Evolutionary conservation across 352 stramenopile genomes (phyloP).

Genomic region (Phytopythium cucurbitacearum): DNA sequence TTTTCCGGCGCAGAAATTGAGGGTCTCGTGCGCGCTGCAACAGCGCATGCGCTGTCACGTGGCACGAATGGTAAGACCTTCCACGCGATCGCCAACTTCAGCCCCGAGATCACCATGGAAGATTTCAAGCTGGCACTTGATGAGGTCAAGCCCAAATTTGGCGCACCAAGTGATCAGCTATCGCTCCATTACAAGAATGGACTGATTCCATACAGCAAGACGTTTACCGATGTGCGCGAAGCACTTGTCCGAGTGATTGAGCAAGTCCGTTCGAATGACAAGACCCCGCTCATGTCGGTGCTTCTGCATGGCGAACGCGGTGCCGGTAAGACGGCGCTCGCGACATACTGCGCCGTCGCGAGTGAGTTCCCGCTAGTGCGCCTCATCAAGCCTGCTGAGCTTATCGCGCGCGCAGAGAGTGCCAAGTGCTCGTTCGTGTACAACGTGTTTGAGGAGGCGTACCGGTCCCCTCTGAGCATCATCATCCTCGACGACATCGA

Average conservation of each 20-base stretch:
- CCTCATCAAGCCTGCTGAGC: slow-evolving; percentile 96
- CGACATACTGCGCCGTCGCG: slow-evolving; percentile 94
- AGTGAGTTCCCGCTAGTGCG: slow-evolving; percentile 97
- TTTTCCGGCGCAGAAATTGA: slow-evolving; percentile 99
- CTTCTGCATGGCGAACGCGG: slow-evolving; percentile 94
- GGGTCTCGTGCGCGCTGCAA: slow-evolving; percentile 95
- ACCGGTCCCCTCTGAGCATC: slow-evolving; percentile 96
- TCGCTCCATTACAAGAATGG: slow-evolving; percentile 95
- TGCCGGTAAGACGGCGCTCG: slow-evolving; percentile 96
- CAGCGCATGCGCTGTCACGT: slow-evolving; percentile 76
- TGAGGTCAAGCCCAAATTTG: slow-evolving; percentile 98
- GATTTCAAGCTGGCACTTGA: slow-evolving; percentile 95
- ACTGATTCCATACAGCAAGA: slow-evolving; percentile 94
- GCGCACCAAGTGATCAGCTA: slow-evolving; percentile 92
- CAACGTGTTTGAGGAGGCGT: slow-evolving; percentile 96
- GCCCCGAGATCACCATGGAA: slow-evolving; percentile 74
- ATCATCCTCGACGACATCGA: slow-evolving; percentile 99
- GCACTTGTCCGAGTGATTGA: slow-evolving; percentile 93
- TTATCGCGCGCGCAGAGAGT: slow-evolving; percentile 94
- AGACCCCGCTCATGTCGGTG: slow-evolving; percentile 96
- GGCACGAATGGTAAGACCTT: slow-evolving; percentile 83
- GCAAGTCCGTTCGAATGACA: slow-evolving; percentile 91
- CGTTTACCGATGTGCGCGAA: slow-evolving; percentile 92
- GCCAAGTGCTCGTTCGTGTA: slow-evolving; percentile 94
- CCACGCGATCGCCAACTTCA: slow-evolving; percentile 76